Evolutionary conservation across 305 asterid species (phyloP).

Genomic region (Fraxinus ornus): DNA sequence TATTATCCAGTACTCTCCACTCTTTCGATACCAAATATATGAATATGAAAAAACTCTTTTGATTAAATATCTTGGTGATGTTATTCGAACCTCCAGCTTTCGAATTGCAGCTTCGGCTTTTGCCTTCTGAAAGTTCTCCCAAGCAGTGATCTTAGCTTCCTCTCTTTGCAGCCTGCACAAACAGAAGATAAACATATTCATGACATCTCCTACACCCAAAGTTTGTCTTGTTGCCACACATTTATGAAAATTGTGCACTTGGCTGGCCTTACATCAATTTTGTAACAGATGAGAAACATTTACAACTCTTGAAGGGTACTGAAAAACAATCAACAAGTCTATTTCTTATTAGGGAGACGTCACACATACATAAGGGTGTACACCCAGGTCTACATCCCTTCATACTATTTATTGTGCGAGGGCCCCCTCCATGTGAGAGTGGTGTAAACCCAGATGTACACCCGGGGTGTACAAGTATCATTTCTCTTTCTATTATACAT

Average conservation of each 20-base stretch:
- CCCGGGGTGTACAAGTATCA: no score
- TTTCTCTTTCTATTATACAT: no score
- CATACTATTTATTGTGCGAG: no score
- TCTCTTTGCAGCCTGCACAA: slow-evolving; percentile 51
- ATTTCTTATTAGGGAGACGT: neutral
- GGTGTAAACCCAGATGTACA: no score
- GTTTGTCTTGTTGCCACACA: neutral
- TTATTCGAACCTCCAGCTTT: slow-evolving; percentile 35
- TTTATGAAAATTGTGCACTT: neutral
- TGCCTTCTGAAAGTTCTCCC: slow-evolving; percentile 86
- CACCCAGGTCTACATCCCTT: no score
- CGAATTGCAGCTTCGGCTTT: slow-evolving; percentile 66
- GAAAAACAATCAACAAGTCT: neutral
- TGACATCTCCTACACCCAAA: neutral
- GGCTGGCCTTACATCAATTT: neutral
- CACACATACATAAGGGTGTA: no score
- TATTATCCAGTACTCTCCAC: neutral
- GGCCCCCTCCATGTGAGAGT: no score
- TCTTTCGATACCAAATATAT: neutral
- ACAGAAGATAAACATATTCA: neutral
- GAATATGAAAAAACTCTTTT: neutral
- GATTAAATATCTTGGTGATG: neutral
- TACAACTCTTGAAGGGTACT: neutral
- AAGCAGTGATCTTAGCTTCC: slow-evolving; percentile 66
- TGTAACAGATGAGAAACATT: neutral